Evolutionary conservation across 768 basidiomycete genomes (phyloP), one percentile per base, ranked within the genome.

Genomic region (Lepiota venenata): DNA sequence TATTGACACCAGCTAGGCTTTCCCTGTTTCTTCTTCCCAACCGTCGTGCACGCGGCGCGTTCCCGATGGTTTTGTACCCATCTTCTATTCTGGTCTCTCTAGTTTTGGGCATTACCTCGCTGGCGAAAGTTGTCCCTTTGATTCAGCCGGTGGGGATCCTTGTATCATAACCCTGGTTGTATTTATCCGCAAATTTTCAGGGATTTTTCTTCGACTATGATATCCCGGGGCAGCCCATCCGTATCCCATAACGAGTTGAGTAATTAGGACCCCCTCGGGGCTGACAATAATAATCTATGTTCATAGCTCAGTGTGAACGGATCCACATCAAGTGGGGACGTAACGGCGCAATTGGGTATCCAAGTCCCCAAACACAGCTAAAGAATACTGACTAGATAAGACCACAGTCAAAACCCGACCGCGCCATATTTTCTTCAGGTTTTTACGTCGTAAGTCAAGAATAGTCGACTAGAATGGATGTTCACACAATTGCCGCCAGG

Each of bases 341-440:
- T 36, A 59, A 60, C 29, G 59, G 58, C 42, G 65, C 63, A 32
- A 64, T 55, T 42, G 70, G 66, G 73, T 71, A 32, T 32, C 32
- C 32, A 55, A 43, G 63, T 55, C n/a, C 29, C 47, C 29, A 32
- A 15, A 27, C 14, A 39, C 25, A 2, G 18, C 12, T n/a, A 1
- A 38, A 10, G 16, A 4, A 36, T 38, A 12, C 5, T 42, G 9
- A 41, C 41, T 20, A 27, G 41, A 35, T 47, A 12, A 18, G 22
- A 48, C 25, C 29, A 20, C 47, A 82, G 79, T 5, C 72, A 72
- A 10, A 71, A 72, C 55, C 78, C 78, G 0, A 68, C 66, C 4
- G 73, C 78, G 2, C 80, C 81, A 5, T 82, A 80, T 61, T 76
- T 64, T 50, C 65, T 81, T 35, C 75, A 79, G 57, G 71, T 82